These are phyloP conservation scores for Ophiocordyceps camponoti-saundersi DNA, from an alignment of 2,329 filamentous ascomycete species.

Conservation along the genomic window DNA sequence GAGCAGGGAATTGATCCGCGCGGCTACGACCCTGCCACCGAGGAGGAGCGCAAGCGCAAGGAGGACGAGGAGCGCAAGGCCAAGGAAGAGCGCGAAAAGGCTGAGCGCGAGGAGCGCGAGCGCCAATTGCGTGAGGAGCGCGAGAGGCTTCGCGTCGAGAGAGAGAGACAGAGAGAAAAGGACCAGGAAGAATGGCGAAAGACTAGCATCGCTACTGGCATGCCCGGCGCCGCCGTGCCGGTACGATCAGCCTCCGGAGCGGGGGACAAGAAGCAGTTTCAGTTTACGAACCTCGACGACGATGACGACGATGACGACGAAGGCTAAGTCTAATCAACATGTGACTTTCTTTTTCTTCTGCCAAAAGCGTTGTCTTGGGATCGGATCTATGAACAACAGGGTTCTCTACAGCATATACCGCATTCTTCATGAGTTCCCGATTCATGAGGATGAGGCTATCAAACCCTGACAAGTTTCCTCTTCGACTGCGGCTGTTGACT, in stretches of 20 bases:
- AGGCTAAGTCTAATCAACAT: not conserved
- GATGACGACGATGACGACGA: constrained; percentile 24
- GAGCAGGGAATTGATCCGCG: constrained; percentile 46
- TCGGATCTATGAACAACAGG: not conserved
- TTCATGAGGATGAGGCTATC: not conserved
- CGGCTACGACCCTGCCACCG: constrained; percentile 38
- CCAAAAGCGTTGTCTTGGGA: not conserved
- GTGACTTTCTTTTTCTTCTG: not conserved
- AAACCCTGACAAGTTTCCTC: not conserved
- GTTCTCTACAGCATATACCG: not conserved
- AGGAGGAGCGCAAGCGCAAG: constrained; percentile 31
- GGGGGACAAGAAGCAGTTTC: constrained; percentile 34
- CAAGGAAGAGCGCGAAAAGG: constrained; percentile 27
- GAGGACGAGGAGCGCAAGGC: constrained; percentile 32
- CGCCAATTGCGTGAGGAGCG: constrained; percentile 20
- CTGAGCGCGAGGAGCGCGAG: constrained; percentile 28
- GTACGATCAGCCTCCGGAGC: constrained; percentile 9
- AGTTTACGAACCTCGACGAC: constrained; percentile 36
- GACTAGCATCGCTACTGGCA: constrained; percentile 15
- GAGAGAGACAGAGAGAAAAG: constrained; percentile 23
- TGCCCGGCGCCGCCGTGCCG: constrained; percentile 9
- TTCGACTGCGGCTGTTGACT: not conserved
- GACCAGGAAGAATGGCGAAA: constrained; percentile 24
- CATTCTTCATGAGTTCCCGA: not conserved
- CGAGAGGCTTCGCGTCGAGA: constrained; percentile 21